Base-by-base conservation (phyloP, 2,329 filamentous ascomycete species). In the Botrytis fragariae region DNA sequence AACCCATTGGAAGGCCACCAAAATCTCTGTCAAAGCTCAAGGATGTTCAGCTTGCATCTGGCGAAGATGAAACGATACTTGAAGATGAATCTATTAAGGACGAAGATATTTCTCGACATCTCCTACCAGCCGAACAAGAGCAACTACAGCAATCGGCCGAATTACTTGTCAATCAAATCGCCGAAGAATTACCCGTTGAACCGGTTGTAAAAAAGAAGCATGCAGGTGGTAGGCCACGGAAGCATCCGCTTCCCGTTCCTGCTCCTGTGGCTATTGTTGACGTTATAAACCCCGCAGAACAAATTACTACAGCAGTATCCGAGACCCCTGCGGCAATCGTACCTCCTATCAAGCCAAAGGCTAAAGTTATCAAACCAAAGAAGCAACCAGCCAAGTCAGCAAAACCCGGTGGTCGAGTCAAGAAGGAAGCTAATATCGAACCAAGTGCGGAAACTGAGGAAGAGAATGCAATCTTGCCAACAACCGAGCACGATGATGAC, bases 1-100 rank as follows among this genome's bases (percentile, higher is more conserved):
- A 80, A 71, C 76, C 77, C 51, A 75, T 80, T 39, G 79, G 80
- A 68, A 77, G 80, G n/a, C 80, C 80, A 72, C 78, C 80, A 20
- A 76, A 74, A n/a, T 76, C 78, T 32, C 44, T 69, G n/a, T 79
- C 78, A 35, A 79, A 78, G 64, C 73, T 80, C 10, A 75, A 79
- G 65, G 75, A 77, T 59, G 70, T 78, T 42, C 73, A 78, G 42
- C 69, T 75, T 51, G 76, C 76, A 62, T 74, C 77, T 9, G 67
- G 75, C 29, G 74, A 74, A 12, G 65, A 59, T n/a, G 70, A 72
- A 16, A 42, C 62, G 35, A 61, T 29, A 8, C 61, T 16, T 7
- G 69, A 72, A 57, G 72, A 74, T 60, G 74, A 73, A 57, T 65
- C 71, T 68, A 60, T 20, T 10, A 72, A 71, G 59, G 70, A 65